These are phyloP conservation scores for Pilasporangium apinafurcum DNA, from an alignment of 352 stramenopile genomes.

Conservation along the genomic window DNA sequence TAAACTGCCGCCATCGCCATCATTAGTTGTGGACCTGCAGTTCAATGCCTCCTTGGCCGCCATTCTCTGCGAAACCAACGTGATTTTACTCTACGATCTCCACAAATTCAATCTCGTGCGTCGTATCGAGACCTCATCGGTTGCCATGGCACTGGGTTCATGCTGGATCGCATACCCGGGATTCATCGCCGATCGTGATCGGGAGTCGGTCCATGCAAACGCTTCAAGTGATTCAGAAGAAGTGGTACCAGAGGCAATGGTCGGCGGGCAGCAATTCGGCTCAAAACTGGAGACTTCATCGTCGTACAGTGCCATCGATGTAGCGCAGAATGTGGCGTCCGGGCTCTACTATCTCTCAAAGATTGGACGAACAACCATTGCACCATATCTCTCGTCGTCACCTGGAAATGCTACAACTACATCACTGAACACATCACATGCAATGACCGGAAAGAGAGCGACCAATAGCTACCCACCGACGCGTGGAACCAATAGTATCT, in stretches of 20 bases:
- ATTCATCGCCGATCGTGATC: slow-evolving; percentile 14
- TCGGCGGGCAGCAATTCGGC: slow-evolving; percentile 7
- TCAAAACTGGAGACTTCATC: slow-evolving; percentile 15
- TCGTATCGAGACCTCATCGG: slow-evolving; percentile 38
- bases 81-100: slow-evolving; percentile 65
- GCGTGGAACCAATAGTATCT: slow-evolving; percentile 11
- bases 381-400: slow-evolving; percentile 66
- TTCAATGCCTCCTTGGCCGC: slow-evolving; percentile 46
- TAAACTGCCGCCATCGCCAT: slow-evolving; percentile 44
- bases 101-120: slow-evolving; percentile 34
- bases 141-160: slow-evolving; percentile 55
- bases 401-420: slow-evolving; percentile 20
- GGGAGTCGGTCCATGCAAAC: slow-evolving; percentile 14
- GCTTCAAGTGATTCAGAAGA: slow-evolving; percentile 44
- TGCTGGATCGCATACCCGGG: slow-evolving; percentile 72
- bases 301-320: slow-evolving; percentile 64
- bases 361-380: slow-evolving; percentile 55
- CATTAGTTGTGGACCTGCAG: slow-evolving; percentile 62
- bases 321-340: slow-evolving; percentile 84
- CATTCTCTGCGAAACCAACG: slow-evolving; percentile 58
- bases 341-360: slow-evolving; percentile 82
- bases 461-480: slow-evolving; percentile 11
- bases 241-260: slow-evolving; percentile 17
- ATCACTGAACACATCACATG: too few relatives aligned
- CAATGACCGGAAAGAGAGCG: too few relatives aligned